Evolutionary conservation across 164 flowering plant genomes (phyloP).

Genomic region (Dillenia suffruticosa): DNA sequence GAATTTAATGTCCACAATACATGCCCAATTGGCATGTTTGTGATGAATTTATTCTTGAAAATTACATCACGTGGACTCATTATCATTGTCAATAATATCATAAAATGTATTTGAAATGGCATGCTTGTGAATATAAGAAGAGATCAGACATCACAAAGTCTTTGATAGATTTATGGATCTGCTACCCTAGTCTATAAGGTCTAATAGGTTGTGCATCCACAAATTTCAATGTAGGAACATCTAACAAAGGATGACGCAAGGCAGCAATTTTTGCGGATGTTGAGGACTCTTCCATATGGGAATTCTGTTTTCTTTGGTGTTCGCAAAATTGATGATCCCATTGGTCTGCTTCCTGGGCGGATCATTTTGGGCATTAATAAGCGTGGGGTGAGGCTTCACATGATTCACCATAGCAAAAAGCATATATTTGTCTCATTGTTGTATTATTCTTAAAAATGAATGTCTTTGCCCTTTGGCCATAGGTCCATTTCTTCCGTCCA

Average conservation of each 20-base stretch:
- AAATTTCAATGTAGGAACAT: conserved; percentile 45
- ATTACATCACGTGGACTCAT: no score
- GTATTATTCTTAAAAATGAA: neutral
- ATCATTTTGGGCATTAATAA: conserved; percentile 89
- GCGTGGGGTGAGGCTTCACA: conserved; percentile 65
- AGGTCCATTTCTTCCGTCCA: conserved; percentile 99
- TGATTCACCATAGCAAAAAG: conserved; percentile 10
- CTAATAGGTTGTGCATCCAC: no score
- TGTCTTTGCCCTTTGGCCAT: conserved; percentile 7
- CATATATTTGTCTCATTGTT: neutral
- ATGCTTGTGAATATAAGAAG: no score
- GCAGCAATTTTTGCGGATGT: conserved; percentile 82
- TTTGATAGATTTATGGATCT: no score
- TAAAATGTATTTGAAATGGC: no score
- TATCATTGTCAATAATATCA: no score
- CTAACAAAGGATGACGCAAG: conserved; percentile 93
- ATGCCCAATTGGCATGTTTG: no score
- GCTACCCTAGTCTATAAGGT: no score
- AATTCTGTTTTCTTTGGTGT: conserved; percentile 92
- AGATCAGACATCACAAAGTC: no score
- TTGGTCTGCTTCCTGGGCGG: conserved; percentile 96
- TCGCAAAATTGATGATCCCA: conserved; percentile 98
- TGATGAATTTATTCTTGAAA: no score
- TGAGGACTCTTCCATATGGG: conserved; percentile 91
- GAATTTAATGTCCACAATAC: no score